Evolutionary conservation across 139 green algal genomes (phyloP).

Genomic region (Haematococcus sp.): DNA sequence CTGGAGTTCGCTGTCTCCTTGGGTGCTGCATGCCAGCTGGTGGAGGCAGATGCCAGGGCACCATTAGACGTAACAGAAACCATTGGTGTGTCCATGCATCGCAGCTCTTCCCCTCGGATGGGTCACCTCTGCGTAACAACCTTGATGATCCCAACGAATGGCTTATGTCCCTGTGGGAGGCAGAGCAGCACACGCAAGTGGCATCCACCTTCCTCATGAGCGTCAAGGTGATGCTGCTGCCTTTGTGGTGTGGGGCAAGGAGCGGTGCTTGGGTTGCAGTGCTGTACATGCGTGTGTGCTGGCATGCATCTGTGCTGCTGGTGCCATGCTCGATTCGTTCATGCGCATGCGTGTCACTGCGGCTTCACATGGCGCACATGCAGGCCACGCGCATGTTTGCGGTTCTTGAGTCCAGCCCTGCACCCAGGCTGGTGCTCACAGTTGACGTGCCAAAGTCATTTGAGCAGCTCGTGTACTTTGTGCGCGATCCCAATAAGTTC

Average conservation of each 20-base stretch:
- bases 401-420: conserved; percentile 16
- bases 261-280: not conserved
- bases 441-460: conserved; percentile 35
- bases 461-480: conserved; percentile 59
- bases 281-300: not conserved
- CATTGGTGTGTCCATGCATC: not conserved
- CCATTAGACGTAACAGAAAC: not conserved
- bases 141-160: conserved; percentile 29
- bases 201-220: conserved; percentile 42
- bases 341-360: not conserved
- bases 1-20: not conserved
- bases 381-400: conserved; percentile 52
- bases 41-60: not conserved
- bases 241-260: not conserved
- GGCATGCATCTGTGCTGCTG: not conserved
- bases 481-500: conserved; percentile 58
- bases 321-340: not conserved
- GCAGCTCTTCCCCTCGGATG: conserved; percentile 24
- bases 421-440: conserved; percentile 23
- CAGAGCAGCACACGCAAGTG: conserved; percentile 28
- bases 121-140: not conserved
- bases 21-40: not conserved
- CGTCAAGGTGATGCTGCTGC: conserved; percentile 19
- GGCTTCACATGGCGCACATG: conserved; percentile 6
- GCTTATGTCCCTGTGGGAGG: conserved; percentile 34